A percentile compares a stretch with the other conserved stretches of the same genome.
Conservation (phyloP, 2,329 filamentous ascomycete genomes). For the Aspergillus luchuensis region DNA sequence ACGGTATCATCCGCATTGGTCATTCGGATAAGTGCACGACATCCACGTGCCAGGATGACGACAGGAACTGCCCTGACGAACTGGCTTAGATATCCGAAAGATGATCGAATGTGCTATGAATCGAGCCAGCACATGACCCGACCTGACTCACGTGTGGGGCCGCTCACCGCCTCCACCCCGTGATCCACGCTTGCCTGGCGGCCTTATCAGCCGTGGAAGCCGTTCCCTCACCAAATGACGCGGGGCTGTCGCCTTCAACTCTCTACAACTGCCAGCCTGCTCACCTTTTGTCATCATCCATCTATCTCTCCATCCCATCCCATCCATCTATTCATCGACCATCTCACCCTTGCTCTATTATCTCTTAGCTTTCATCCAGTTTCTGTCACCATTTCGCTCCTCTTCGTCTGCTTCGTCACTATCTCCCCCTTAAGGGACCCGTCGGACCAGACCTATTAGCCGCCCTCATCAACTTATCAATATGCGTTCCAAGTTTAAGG, state of each 20-base stretch:
- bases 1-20: constrained; percentile 14
- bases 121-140: background rate
- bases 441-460: background rate
- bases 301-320: constrained; percentile 24
- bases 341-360: constrained; percentile 11
- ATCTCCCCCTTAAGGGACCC: constrained; percentile 4
- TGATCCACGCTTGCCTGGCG: constrained; percentile 19
- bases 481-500: constrained; percentile 99
- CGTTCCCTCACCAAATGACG: constrained; percentile 25
- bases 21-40: constrained; percentile 4
- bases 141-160: constrained; percentile 22
- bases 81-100: background rate
- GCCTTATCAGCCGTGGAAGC: constrained; percentile 23
- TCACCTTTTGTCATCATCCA: constrained; percentile 33
- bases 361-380: constrained; percentile 16
- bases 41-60: constrained; percentile 15
- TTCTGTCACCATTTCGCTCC: constrained; percentile 13
- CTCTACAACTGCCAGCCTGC: constrained; percentile 14
- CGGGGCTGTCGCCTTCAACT: constrained; percentile 29
- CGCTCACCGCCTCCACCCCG: constrained; percentile 30
- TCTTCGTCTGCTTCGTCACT: constrained; percentile 6
- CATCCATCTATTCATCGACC: constrained; percentile 20
- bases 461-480: constrained; percentile 42
- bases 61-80: background rate
- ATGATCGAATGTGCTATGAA: background rate